Evolutionary conservation across 2,329 filamentous ascomycete species (phyloP), one percentile per base, ranked within the genome.

Genomic region (Neopestalotiopsis clavispora): DNA sequence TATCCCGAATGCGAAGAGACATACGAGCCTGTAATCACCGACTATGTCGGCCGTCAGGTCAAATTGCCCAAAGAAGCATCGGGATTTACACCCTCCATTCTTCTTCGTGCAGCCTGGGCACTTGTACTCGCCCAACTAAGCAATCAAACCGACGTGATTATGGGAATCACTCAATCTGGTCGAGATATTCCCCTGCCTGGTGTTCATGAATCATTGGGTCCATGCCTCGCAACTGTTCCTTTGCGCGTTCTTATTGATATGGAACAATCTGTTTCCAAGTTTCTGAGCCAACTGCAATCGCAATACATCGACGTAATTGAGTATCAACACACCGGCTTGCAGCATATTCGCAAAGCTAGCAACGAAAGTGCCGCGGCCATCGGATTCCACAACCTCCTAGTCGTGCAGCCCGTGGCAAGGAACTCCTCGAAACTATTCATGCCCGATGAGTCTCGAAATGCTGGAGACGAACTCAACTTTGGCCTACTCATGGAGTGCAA

Each of bases 61-160:
- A 62, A 40, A 9, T 62, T 62, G 34, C 59, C 59, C 14, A 62
- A 38, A 30, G n/a, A 61, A 67, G 49, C 66, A 67, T 52, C 59
- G 38, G 61, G 61, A 23, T 64, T 62, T 59, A 67, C 68, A 13
- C 60, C 68, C 4, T 66, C 68, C 14, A 69, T 62, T 12, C 60
- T 67, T 32, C 42, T 67, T 32, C 66, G 60, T 14, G 57, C 66
- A n/a, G 66, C 66, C 20, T 67, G 66, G 66, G 57, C 58, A 3
- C 58, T 67, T 62, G 57, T 67, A 4, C 57, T 67, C 13, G 58
- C 64, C 1, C 56, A 58, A 14, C 60, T 62, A n/a, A 62, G 57
- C n/a, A 67, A 67, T 20, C 45, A 59, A 14, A 49, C 52, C 38
- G 66, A 67, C 49, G 58, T 67, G 3, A 40, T 67, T 13, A 67